Percentiles rank a stretch among this genome's conserved stretches.
Conservation (phyloP, 1,284 basidiomycete species). For the Microbotryum lychnidis-dioicae region DNA sequence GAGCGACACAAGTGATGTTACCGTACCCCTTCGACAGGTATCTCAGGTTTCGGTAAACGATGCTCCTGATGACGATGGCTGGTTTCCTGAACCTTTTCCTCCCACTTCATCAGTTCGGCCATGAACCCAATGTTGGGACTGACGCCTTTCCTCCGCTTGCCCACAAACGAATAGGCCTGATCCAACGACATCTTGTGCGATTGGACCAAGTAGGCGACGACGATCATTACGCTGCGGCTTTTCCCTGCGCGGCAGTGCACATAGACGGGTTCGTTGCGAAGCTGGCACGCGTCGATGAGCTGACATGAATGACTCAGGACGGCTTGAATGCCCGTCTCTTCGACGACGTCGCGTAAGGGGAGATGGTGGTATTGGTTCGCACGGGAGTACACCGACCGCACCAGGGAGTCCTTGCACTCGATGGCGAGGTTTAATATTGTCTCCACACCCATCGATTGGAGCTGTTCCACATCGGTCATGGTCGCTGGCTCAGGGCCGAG, state of each 20-base stretch:
- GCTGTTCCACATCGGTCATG: constrained; percentile 61
- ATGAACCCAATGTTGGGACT: constrained; percentile 99
- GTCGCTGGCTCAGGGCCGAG: constrained; percentile 79
- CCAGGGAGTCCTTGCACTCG: constrained; percentile 62
- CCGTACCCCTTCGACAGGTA: too few relatives aligned
- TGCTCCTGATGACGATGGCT: neutral
- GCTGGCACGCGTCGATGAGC: constrained; percentile 34
- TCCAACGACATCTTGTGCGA: constrained; percentile 80
- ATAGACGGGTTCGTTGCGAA: constrained; percentile 71
- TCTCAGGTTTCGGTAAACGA: too few relatives aligned
- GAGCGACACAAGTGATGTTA: too few relatives aligned
- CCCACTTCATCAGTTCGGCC: constrained; percentile 91
- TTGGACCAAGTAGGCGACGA: constrained; percentile 94
- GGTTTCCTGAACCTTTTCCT: constrained; percentile 47
- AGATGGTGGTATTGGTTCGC: constrained; percentile 47
- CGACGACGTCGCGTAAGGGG: constrained; percentile 88
- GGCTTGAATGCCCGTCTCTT: constrained; percentile 79
- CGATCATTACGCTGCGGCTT: constrained; percentile 89
- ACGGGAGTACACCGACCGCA: too few relatives aligned
- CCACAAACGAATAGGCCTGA: constrained; percentile 79
- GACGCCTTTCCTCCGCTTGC: constrained; percentile 80
- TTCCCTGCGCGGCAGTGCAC: constrained; percentile 97
- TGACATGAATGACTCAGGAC: neutral
- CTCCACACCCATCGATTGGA: constrained; percentile 68
- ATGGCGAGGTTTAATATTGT: constrained; percentile 83